These are phyloP conservation scores for Oidium heveae DNA, from an alignment of 2,329 filamentous ascomycete species.

Conservation along the genomic window DNA sequence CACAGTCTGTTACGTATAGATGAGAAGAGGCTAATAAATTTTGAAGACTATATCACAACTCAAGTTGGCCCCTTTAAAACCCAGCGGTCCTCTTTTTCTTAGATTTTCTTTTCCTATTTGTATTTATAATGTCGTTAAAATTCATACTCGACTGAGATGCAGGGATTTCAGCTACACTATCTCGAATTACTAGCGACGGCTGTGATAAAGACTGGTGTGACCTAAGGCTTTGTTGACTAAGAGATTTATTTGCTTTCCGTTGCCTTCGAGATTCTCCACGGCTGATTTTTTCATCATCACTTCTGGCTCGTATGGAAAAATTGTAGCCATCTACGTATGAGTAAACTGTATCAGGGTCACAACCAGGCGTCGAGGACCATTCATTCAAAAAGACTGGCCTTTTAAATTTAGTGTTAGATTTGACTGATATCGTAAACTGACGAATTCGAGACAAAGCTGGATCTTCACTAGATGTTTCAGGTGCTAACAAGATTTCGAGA, in stretches of 20 bases:
- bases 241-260: constrained; percentile 8
- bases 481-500: constrained; percentile 7
- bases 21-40: too few species aligned
- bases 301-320: constrained; percentile 4
- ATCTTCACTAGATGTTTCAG: constrained; percentile 10
- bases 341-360: constrained; percentile 11
- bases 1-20: too few species aligned
- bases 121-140: constrained; percentile 19
- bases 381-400: constrained; percentile 13
- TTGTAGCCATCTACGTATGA: constrained; percentile 7
- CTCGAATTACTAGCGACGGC: constrained; percentile 5
- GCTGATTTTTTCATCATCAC: constrained; percentile 4
- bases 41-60: too few species aligned
- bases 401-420: constrained; percentile 9
- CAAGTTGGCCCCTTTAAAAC: constrained; percentile 3
- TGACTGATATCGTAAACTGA: constrained; percentile 14
- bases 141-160: constrained; percentile 24
- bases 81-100: constrained; percentile 16
- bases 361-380: constrained; percentile 15
- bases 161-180: constrained; percentile 7
- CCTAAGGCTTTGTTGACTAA: constrained; percentile 8
- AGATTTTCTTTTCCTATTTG: constrained; percentile 18
- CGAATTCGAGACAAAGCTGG: constrained; percentile 14
- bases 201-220: constrained; percentile 12
- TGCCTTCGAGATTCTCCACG: constrained; percentile 4